Evolutionary conservation across 495 filamentous ascomycete species (phyloP).

Genomic region (Hypoxylon lenormandii): DNA sequence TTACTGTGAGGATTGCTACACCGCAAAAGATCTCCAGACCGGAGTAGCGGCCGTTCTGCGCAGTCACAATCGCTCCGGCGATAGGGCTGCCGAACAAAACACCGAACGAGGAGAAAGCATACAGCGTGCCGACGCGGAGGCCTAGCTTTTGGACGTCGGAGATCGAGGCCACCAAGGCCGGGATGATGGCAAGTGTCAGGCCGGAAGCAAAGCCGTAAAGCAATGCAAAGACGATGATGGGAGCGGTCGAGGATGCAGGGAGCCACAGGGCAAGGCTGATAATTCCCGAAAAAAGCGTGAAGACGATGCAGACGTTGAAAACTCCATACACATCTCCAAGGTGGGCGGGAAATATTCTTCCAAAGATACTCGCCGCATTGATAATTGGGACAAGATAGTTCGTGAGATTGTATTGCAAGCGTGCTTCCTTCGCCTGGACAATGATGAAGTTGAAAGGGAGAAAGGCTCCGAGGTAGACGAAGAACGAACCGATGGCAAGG

Average conservation of each 20-base stretch:
- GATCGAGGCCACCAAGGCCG: slow-evolving; percentile 31
- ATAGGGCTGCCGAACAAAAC: slow-evolving; percentile 28
- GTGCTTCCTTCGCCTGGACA: slow-evolving; percentile 63
- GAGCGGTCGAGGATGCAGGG: slow-evolving; percentile 63
- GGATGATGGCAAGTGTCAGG: slow-evolving; percentile 23
- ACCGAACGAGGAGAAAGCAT: slow-evolving; percentile 35
- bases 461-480: slow-evolving; percentile 71
- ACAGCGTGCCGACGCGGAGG: slow-evolving; percentile 25
- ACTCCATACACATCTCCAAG: slow-evolving; percentile 73
- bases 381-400: slow-evolving; percentile 72
- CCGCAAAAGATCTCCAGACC: slow-evolving; percentile 33
- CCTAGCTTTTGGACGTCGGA: slow-evolving; percentile 32
- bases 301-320: slow-evolving; percentile 69
- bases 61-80: slow-evolving; percentile 32
- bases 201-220: slow-evolving; percentile 69
- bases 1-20: slow-evolving; percentile 23
- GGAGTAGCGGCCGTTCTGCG: slow-evolving; percentile 22
- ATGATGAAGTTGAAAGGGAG: slow-evolving; percentile 74
- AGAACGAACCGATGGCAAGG: slow-evolving; percentile 51
- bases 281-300: slow-evolving; percentile 65
- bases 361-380: slow-evolving; percentile 56
- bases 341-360: slow-evolving; percentile 71
- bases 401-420: slow-evolving; percentile 66
- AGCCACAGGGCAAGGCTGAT: slow-evolving; percentile 73
- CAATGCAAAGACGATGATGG: slow-evolving; percentile 69